Evolutionary conservation across 768 basidiomycete genomes (phyloP), one percentile per base, ranked within the genome.

Genomic region (Pleurotus tuoliensis): DNA sequence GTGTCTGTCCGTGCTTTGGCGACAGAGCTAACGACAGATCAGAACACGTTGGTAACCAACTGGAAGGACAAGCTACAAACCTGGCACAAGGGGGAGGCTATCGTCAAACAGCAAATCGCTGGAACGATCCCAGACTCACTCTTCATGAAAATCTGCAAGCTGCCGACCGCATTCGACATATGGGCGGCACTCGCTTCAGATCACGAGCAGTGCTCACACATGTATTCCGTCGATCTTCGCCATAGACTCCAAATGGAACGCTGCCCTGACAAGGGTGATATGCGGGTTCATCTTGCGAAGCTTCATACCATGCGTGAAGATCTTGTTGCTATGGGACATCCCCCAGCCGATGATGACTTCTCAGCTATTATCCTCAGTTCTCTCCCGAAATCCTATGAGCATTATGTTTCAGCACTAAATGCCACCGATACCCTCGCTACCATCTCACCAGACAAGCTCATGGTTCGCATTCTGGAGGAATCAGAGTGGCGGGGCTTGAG

Each of bases 321-420:
- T 16, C 65, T 77, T 5, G 66, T 71, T 0, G 62, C 67, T 0
- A 69, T 74, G 63, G 71, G 70, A 16, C 56, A 64, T 3, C 53
- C 65, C 18, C 66, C 69, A 3, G 25, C 61, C 0, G 66, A 74
- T 7, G 62, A 67, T 5, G 67, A 73, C 41, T 69, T 71, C 53
- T 64, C 64, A 20, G 63, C 64, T 3, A 73, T 75, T 45, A 64
- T 75, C 30, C 63, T 73, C 27, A 56, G 59, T 15, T 76, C 74
- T 3, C 66, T 76, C 12, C 73, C 73, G 13, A 13, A 47, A 4
- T 70, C 67, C 16, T 76, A 70, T 56, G 67, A 71, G 52, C 47
- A 69, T 24, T 66, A 60, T 13, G 63, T 67, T 1, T 64, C 69
- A 2, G 57, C 62, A 1, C 56, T 56, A 18, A 50, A 67, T 15